phyloP scores from a whole-genome alignment of 106 monocot genomes.

The Gastrodia elata region DNA sequence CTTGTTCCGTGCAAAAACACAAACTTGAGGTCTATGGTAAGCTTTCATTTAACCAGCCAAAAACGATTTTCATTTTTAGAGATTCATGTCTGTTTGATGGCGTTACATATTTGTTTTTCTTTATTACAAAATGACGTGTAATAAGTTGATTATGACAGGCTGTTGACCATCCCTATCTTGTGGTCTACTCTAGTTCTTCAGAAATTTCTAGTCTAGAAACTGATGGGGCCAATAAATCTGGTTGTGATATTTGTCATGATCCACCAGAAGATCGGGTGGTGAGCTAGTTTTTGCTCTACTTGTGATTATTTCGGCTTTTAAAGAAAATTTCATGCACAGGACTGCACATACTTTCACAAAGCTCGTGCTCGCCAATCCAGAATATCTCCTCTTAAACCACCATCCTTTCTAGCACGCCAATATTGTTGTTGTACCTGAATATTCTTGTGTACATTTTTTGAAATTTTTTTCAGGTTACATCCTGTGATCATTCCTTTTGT shows the following conservation, averaged over 20 bases:
- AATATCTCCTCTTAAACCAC: neutral
- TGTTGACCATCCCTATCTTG: conserved; percentile 92
- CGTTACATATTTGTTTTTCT: neutral
- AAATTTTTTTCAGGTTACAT: conserved; percentile 43
- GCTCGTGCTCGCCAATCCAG: neutral
- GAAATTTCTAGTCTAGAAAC: conserved; percentile 16
- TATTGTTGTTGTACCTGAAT: neutral
- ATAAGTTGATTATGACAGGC: conserved; percentile 41
- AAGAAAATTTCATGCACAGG: neutral
- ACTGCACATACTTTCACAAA: neutral
- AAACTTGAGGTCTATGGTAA: neutral
- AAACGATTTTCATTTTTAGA: neutral
- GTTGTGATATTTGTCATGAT: conserved; percentile 67
- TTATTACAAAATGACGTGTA: neutral
- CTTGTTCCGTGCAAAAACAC: neutral
- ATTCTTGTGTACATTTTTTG: neutral
- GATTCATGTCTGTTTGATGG: neutral
- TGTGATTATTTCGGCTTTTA: no score
- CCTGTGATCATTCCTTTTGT: conserved; percentile 76
- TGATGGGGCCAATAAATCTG: conserved; percentile 5
- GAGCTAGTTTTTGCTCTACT: neutral
- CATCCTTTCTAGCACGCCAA: neutral
- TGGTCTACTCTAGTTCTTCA: conserved; percentile 52
- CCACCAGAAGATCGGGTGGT: conserved; percentile 75
- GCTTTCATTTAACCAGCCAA: neutral